Percentiles rank a stretch among this genome's conserved stretches.
phyloP scores from a whole-genome alignment of 2,329 filamentous ascomycete genomes.

The Fusarium illudens region DNA sequence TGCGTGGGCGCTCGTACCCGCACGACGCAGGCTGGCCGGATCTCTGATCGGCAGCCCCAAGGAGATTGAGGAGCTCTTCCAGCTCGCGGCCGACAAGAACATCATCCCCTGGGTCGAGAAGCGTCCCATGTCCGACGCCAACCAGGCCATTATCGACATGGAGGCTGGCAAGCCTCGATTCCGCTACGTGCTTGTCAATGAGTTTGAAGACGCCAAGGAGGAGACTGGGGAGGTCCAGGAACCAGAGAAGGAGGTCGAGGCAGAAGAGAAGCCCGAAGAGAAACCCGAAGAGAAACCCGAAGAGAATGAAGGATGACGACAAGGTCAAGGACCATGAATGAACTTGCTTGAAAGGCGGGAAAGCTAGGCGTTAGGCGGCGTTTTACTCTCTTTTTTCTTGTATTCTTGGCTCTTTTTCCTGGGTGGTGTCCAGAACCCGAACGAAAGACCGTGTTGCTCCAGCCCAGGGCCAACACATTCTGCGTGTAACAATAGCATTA shows the following conservation, averaged over 20 bases:
- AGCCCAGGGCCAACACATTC: not conserved
- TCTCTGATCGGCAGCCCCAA: conserved; percentile 57
- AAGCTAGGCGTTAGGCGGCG: not conserved
- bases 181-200: conserved; percentile 54
- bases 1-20: conserved; percentile 23
- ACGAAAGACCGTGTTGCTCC: not conserved
- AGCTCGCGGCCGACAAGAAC: conserved; percentile 63
- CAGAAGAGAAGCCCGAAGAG: not conserved
- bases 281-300: not conserved
- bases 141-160: conserved; percentile 63
- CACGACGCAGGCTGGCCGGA: conserved; percentile 42
- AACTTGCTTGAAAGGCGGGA: not conserved
- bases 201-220: not conserved
- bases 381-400: not conserved
- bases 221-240: not conserved
- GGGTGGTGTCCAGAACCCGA: conserved; percentile 1
- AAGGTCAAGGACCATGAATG: conserved; percentile 3
- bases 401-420: not conserved
- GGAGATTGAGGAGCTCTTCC: conserved; percentile 68
- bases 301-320: not conserved
- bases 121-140: conserved; percentile 62
- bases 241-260: not conserved
- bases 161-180: conserved; percentile 60
- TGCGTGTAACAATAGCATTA: conserved; percentile 2
- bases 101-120: conserved; percentile 65